Evolutionary conservation across 1,284 basidiomycete genomes (phyloP), one percentile per base, ranked within the genome.

Genomic region (Vanrija humicola): DNA sequence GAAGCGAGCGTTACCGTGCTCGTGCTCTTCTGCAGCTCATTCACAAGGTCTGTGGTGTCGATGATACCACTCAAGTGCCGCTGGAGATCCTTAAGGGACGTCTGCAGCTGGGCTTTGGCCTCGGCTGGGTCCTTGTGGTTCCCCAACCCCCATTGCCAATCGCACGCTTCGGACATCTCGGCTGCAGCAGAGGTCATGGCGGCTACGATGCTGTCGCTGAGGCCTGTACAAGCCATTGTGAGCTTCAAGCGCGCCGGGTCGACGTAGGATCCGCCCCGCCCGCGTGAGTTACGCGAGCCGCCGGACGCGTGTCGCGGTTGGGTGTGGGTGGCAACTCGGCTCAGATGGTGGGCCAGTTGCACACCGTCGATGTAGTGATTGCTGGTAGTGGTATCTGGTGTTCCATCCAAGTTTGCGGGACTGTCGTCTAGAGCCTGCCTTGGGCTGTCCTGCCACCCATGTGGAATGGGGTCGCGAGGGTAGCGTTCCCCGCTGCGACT

Each of bases 1-100:
- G 51, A 47, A 2, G 38, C 38, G 19, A 38, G 46, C 18, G 29
- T 48, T 2, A 15, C n/a, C 10, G 46, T 38, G 29, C 18, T 48
- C 46, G 40, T 18, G 19, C 19, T n/a, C 19, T n/a, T 42, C 10
- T 21, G 43, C 18, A 44, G 5, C 14, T 15, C 23, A 25, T 46
- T 18, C 26, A 38, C 15, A 16, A 54, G 5, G 18, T 58, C 53
- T 5, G 19, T 47, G 3, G 43, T 26, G 38, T 61, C 59, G 19
- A 62, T 51, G 45, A 62, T 62, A 2, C 61, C 57, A 16, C 57
- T 56, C 8, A 62, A 52, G 1, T 52, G 56, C 14, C 50, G 48
- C 47, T 62, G 43, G 19, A 59, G 45, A 9, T 59, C 52, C 16
- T 3, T 25, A 7, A 59, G 44, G 0, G 56, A 52, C 1, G 21